phyloP scores from a whole-genome alignment of 164 flowering plant genomes.

The Tetracentron sinense region DNA sequence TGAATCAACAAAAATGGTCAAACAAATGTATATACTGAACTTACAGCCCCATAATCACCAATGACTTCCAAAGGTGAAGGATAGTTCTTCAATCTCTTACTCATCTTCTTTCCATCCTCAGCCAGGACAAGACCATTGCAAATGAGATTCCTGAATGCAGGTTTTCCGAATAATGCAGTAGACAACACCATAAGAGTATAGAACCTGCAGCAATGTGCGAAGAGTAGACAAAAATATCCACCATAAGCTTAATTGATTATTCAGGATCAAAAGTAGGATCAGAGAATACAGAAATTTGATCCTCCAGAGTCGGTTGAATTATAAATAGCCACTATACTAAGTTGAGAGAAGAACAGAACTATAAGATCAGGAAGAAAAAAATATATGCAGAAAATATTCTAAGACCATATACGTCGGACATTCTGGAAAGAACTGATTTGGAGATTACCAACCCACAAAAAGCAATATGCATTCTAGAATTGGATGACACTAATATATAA shows the following conservation, averaged over 20 bases:
- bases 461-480: neutral
- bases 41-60: constrained; percentile 92
- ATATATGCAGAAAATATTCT: neutral
- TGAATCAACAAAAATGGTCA: neutral
- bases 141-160: constrained; percentile 91
- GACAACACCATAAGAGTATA: constrained; percentile 97
- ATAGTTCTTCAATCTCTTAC: constrained; percentile 83
- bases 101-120: constrained; percentile 98
- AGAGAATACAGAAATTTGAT: neutral
- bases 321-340: no score
- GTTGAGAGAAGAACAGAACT: neutral
- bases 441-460: neutral
- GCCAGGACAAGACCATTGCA: constrained; percentile 98
- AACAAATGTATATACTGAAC: constrained; percentile 15
- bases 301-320: neutral
- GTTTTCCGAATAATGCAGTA: constrained; percentile 91
- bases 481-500: neutral
- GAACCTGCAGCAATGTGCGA: constrained; percentile 52
- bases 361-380: neutral
- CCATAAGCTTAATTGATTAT: neutral
- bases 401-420: neutral
- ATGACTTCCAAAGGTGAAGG: constrained; percentile 86
- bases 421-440: neutral
- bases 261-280: neutral
- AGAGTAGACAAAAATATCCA: neutral